These are phyloP conservation scores for Chaetomium olivaceum DNA, from an alignment of 2,329 filamentous ascomycete species.

Conservation along the genomic window DNA sequence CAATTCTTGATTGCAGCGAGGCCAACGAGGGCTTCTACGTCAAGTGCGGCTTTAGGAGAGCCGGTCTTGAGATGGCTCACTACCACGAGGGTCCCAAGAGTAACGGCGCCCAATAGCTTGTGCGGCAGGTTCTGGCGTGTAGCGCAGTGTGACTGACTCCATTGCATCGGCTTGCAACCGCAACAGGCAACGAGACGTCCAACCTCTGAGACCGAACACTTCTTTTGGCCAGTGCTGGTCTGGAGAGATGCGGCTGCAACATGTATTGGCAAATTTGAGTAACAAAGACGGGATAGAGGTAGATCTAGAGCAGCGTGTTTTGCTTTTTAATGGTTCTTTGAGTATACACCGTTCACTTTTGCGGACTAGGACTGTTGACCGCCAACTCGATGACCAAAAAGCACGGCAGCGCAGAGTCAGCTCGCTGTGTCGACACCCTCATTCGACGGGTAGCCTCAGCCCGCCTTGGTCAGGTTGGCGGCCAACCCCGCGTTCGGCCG, in stretches of 20 bases:
- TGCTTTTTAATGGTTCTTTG: background rate
- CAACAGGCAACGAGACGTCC: conserved; percentile 14
- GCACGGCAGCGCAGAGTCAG: background rate
- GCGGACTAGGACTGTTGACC: background rate
- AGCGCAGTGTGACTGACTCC: conserved; percentile 9
- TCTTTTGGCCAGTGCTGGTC: background rate
- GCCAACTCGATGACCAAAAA: background rate
- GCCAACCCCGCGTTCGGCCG: background rate
- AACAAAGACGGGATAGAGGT: conserved; percentile 8
- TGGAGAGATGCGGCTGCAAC: background rate
- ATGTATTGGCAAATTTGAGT: background rate
- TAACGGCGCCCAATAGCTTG: conserved; percentile 41
- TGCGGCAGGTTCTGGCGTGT: background rate
- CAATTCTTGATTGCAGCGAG: conserved; percentile 94
- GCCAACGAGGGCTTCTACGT: conserved; percentile 97
- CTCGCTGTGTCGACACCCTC: background rate
- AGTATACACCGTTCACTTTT: background rate
- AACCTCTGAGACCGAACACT: conserved; percentile 18
- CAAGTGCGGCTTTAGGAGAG: conserved; percentile 93
- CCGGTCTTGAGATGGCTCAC: conserved; percentile 94
- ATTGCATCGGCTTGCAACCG: background rate
- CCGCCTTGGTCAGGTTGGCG: background rate
- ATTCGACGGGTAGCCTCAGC: background rate
- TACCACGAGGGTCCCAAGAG: conserved; percentile 70
- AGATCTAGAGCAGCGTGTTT: conserved; percentile 21